A percentile compares a stretch with the other conserved stretches of the same genome.
phyloP scores from a whole-genome alignment of 1,284 basidiomycete species.

The Schizophyllum commune region DNA sequence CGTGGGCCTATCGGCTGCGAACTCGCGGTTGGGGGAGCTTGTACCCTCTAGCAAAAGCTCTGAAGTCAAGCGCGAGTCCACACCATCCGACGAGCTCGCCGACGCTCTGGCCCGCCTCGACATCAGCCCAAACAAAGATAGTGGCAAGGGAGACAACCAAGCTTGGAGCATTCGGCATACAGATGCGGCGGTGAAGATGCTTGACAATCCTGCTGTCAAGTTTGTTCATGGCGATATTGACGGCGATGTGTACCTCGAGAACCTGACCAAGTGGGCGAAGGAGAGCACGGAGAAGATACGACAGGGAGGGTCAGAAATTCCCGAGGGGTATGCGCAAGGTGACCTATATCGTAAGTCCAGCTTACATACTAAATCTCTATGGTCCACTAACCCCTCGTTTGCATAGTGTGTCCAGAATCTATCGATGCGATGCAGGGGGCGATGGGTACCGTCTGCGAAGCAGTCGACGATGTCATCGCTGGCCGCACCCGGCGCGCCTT shows the following conservation, averaged over 20 bases:
- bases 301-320: conserved; percentile 72
- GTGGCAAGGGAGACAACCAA: conserved; percentile 4
- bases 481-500: conserved; percentile 51
- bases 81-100: conserved; percentile 41
- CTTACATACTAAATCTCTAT: background rate
- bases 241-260: conserved; percentile 59
- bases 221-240: conserved; percentile 69
- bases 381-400: background rate
- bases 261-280: conserved; percentile 51
- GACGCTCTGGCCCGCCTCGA: conserved; percentile 48
- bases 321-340: conserved; percentile 62
- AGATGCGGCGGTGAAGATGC: conserved; percentile 42
- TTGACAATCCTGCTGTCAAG: conserved; percentile 59
- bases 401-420: conserved; percentile 61
- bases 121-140: conserved; percentile 22
- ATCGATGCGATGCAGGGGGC: conserved; percentile 72
- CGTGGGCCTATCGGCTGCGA: conserved; percentile 70
- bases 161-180: conserved; percentile 43
- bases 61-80: conserved; percentile 5
- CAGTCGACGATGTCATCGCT: conserved; percentile 60
- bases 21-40: conserved; percentile 59
- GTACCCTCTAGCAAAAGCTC: background rate
- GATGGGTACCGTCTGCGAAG: conserved; percentile 76
- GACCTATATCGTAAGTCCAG: conserved; percentile 72
- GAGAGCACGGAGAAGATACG: conserved; percentile 62